A percentile compares a stretch with the other conserved stretches of the same genome.
Evolutionary conservation across 257 asterid genomes (phyloP).

Genomic region (Catharanthus roseus): DNA sequence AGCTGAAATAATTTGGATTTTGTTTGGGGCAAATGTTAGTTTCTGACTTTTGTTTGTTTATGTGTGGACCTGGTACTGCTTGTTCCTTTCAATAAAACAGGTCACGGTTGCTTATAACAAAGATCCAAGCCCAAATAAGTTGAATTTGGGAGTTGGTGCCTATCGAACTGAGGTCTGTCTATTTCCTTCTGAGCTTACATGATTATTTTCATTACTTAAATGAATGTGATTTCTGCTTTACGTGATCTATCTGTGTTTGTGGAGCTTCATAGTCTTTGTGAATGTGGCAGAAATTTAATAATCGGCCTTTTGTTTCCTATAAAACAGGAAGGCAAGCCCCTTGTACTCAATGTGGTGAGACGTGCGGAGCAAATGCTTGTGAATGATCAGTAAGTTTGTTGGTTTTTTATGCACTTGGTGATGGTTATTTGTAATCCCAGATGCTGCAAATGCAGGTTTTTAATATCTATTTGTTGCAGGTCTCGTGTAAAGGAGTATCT

Average conservation of each 20-base stretch:
- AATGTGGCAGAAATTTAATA: not conserved
- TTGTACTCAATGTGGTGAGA: conserved; percentile 73
- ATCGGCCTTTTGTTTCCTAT: not conserved
- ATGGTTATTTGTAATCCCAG: conserved; percentile 1
- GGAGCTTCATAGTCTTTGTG: not conserved
- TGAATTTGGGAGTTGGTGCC: conserved; percentile 83
- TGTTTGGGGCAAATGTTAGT: not conserved
- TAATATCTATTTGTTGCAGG: conserved; percentile 25
- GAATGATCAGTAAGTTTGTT: conserved; percentile 46
- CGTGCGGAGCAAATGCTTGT: conserved; percentile 72
- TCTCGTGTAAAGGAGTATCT: conserved; percentile 83
- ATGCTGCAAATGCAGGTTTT: conserved; percentile 5
- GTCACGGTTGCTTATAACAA: conserved; percentile 79
- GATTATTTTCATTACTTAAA: not conserved
- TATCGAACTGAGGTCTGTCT: conserved; percentile 70
- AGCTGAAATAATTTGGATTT: not conserved
- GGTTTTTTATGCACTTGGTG: conserved; percentile 8
- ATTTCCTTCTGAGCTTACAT: not conserved
- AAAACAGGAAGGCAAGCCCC: conserved; percentile 79
- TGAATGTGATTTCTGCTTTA: not conserved
- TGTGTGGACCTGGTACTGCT: conserved; percentile 5
- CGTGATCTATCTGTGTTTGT: not conserved
- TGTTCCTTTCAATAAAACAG: conserved; percentile 32
- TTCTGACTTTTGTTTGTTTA: conserved; percentile 8
- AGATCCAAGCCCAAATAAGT: conserved; percentile 61